A percentile compares a stretch with the other conserved stretches of the same genome.
phyloP scores from a whole-genome alignment of 148 eudicot genomes.

The Spergularia marina region DNA sequence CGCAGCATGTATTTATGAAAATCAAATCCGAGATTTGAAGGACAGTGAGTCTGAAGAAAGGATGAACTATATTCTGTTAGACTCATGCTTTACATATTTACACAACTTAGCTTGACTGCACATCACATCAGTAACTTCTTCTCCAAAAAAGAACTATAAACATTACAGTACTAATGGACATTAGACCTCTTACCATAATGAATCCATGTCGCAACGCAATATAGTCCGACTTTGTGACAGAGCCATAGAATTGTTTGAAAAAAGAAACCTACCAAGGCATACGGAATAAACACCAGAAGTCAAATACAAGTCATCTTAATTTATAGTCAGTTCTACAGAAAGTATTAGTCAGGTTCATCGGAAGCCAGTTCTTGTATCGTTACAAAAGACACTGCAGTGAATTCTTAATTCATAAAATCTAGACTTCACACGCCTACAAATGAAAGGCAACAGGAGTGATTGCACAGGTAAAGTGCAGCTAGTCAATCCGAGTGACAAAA shows the following conservation, averaged over 20 bases:
- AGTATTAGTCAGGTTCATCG: too few species aligned
- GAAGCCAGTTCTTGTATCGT: too few species aligned
- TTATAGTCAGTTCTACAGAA: too few species aligned
- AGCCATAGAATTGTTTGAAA: conserved; percentile 85
- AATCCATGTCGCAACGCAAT: conserved; percentile 75
- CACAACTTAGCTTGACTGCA: conserved; percentile 4
- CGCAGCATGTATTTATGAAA: conserved; percentile 80
- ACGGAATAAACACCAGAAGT: not conserved
- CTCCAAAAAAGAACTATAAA: not conserved
- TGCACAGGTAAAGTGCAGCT: too few species aligned
- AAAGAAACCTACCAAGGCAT: conserved; percentile 56
- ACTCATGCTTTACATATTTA: not conserved
- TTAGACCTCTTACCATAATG: conserved; percentile 47
- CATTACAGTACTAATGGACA: not conserved
- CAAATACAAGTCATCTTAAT: not conserved
- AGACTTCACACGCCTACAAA: too few species aligned
- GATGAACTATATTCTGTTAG: not conserved
- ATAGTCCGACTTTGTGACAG: conserved; percentile 81
- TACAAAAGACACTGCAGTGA: too few species aligned
- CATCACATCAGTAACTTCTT: not conserved
- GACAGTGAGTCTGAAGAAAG: conserved; percentile 61
- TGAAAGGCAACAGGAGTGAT: too few species aligned
- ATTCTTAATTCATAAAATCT: too few species aligned
- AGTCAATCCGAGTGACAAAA: too few species aligned
- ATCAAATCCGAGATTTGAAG: conserved; percentile 42